Percentiles rank a stretch among this genome's conserved stretches.
Conservation (phyloP, 1,284 basidiomycete species). For the Tilletia horrida region DNA sequence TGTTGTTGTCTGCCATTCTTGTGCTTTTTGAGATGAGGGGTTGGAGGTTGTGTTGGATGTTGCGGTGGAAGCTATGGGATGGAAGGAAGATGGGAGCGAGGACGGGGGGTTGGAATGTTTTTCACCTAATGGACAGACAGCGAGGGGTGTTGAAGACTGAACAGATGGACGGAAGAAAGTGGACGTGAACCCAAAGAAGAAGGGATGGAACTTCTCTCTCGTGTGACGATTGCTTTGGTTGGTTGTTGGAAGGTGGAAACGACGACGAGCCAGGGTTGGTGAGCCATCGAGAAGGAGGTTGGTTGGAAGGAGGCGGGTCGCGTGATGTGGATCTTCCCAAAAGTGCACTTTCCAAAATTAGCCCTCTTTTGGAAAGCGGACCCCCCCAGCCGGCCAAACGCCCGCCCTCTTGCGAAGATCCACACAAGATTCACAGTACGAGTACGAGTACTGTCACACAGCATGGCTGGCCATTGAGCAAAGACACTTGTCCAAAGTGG, state of each 20-base stretch:
- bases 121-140: no score
- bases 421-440: no score
- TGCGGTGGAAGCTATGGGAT: no score
- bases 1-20: not conserved
- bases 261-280: not conserved
- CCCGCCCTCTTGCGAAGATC: no score
- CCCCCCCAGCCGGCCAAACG: no score
- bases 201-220: not conserved
- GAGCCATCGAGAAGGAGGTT: not conserved
- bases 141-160: not conserved
- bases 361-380: not conserved
- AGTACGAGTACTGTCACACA: no score
- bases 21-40: not conserved
- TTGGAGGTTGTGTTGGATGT: not conserved
- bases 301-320: constrained; percentile 2
- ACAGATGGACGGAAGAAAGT: not conserved
- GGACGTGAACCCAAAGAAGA: not conserved
- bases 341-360: not conserved
- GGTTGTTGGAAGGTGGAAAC: not conserved
- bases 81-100: no score
- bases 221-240: not conserved
- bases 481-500: no score
- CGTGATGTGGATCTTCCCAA: constrained; percentile 3
- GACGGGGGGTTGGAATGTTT: no score
- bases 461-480: no score